Evolutionary conservation across 768 basidiomycete genomes (phyloP).

Genomic region (Galerina sulciceps): DNA sequence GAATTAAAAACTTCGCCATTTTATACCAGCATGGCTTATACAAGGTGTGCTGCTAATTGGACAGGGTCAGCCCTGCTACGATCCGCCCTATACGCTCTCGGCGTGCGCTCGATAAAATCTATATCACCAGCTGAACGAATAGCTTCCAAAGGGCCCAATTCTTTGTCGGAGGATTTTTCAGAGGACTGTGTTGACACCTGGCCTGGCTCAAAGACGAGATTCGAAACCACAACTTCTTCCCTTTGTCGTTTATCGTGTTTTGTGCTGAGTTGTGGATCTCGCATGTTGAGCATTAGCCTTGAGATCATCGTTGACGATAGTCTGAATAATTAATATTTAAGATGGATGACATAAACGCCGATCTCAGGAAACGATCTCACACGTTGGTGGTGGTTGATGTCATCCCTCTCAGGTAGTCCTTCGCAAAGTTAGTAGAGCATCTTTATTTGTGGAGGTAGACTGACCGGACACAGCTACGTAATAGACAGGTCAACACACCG

Average conservation of each 20-base stretch:
- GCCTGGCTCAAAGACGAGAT: not conserved
- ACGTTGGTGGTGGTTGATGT: constrained; percentile 1
- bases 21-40: no score
- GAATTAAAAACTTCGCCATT: no score
- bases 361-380: not conserved
- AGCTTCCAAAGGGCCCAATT: no score
- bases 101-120: no score
- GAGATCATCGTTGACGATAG: constrained; percentile 1
- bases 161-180: no score
- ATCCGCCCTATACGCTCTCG: no score
- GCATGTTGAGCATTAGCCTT: not conserved
- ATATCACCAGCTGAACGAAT: no score
- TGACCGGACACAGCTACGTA: not conserved
- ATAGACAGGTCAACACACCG: not conserved
- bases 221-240: not conserved
- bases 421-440: not conserved
- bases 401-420: not conserved
- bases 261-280: not conserved
- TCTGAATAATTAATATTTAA: not conserved
- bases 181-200: no score
- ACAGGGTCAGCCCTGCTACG: no score
- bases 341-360: not conserved
- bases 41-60: no score
- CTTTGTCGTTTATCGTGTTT: not conserved
- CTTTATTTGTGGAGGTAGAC: not conserved